Percentiles rank a stretch among this genome's conserved stretches.
Conservation (phyloP, 805 yeast genomes). For the Starmera dryadoides region DNA sequence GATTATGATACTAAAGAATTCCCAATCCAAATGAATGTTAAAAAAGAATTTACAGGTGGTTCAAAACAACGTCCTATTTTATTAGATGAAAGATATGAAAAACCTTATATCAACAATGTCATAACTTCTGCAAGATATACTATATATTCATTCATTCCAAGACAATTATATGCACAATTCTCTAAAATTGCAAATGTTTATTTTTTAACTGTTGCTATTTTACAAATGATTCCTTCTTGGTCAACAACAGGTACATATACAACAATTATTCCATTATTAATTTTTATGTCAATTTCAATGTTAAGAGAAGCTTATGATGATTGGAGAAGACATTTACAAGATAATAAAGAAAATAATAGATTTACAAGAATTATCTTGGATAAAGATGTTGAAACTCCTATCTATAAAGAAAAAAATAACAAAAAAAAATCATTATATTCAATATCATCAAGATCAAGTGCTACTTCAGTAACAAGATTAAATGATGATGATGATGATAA, state of each 20-base stretch:
- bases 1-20: conserved; percentile 23
- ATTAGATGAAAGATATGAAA: conserved; percentile 63
- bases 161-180: conserved; percentile 85
- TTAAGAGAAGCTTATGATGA: conserved; percentile 93
- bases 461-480: conserved; percentile 10
- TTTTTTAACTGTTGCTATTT: conserved; percentile 80
- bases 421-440: conserved; percentile 3
- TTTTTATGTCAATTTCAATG: conserved; percentile 85
- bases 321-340: conserved; percentile 77
- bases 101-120: conserved; percentile 55
- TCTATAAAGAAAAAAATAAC: conserved; percentile 1
- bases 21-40: conserved; percentile 15
- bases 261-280: conserved; percentile 80
- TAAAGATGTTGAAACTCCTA: conserved; percentile 10
- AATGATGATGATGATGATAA: conserved; percentile 3
- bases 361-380: conserved; percentile 31
- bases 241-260: conserved; percentile 95
- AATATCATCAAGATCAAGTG: conserved; percentile 4
- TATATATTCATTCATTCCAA: conserved; percentile 72
- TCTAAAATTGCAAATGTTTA: conserved; percentile 89
- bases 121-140: conserved; percentile 88
- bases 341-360: conserved; percentile 74
- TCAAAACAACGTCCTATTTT: conserved; percentile 23
- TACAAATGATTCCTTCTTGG: conserved; percentile 97
- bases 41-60: conserved; percentile 12